Conservation (phyloP, 805 yeast species). For the Candida namnaoensis region DNA sequence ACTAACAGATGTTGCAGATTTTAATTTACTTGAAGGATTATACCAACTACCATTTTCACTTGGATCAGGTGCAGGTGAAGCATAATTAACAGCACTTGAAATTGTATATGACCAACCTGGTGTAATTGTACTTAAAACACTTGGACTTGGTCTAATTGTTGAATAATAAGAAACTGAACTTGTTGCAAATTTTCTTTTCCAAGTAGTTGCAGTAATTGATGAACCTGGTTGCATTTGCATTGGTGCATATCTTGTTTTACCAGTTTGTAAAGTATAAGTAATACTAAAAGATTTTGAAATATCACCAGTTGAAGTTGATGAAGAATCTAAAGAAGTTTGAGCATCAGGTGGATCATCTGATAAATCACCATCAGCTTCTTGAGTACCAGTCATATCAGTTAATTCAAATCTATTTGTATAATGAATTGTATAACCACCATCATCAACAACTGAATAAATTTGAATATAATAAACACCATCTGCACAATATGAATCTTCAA, state of each 20-base stretch:
- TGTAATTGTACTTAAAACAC: slow-evolving; percentile 59
- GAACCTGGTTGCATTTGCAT: slow-evolving; percentile 88
- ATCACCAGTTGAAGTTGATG: slow-evolving; percentile 31
- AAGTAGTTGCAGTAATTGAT: slow-evolving; percentile 49
- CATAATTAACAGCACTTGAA: slow-evolving; percentile 57
- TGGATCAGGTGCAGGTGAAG: slow-evolving; percentile 64
- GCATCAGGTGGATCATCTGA: slow-evolving; percentile 34
- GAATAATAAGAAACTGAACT: slow-evolving; percentile 57
- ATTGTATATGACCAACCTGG: slow-evolving; percentile 78
- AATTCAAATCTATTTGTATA: slow-evolving; percentile 62
- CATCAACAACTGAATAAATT: slow-evolving; percentile 35
- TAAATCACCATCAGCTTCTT: slow-evolving; percentile 35
- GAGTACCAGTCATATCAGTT: slow-evolving; percentile 64
- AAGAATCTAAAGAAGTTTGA: slow-evolving; percentile 23
- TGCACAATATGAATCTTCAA: slow-evolving; percentile 38
- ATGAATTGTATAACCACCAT: slow-evolving; percentile 43
- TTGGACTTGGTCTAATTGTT: slow-evolving; percentile 23
- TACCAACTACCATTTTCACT: slow-evolving; percentile 51
- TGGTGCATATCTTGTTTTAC: slow-evolving; percentile 75
- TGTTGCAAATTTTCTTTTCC: slow-evolving; percentile 61
- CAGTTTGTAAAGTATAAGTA: slow-evolving; percentile 74
- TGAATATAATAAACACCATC: slow-evolving; percentile 72
- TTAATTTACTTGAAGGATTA: slow-evolving; percentile 47
- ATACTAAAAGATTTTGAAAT: slow-evolving; percentile 50
- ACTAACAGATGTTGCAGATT: too few relatives aligned